A percentile compares a stretch with the other conserved stretches of the same genome.
Conservation (phyloP, 768 basidiomycete species). For the Boletus subcaerulescens region DNA sequence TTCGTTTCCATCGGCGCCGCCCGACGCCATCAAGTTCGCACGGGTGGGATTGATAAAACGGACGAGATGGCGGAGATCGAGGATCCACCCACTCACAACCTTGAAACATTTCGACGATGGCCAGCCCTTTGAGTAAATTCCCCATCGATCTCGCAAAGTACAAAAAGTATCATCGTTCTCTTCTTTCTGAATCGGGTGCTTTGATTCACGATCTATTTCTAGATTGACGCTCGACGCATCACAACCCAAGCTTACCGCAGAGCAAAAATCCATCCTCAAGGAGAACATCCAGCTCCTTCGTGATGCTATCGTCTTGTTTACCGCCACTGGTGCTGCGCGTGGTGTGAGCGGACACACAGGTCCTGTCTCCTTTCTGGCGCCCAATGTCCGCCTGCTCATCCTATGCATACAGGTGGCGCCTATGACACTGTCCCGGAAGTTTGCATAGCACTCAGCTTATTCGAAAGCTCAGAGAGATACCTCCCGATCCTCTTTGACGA, state of each 20-base stretch:
- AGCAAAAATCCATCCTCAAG: conserved; percentile 56
- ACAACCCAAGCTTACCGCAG: conserved; percentile 57
- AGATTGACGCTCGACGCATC: conserved; percentile 74
- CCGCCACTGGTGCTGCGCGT: conserved; percentile 79
- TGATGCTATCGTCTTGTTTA: conserved; percentile 84
- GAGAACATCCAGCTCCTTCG: conserved; percentile 78
- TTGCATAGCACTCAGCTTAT: conserved; percentile 70
- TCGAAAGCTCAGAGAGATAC: conserved; percentile 60
- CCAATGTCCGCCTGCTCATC: background rate
- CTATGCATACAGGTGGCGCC: conserved; percentile 47
- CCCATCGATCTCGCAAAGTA: conserved; percentile 77
- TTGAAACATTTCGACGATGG: conserved; percentile 30
- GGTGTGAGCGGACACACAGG: conserved; percentile 88
- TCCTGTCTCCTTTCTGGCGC: conserved; percentile 16
- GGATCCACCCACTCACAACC: background rate
- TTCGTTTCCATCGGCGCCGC: conserved; percentile 1
- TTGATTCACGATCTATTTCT: conserved; percentile 4
- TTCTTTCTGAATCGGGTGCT: background rate
- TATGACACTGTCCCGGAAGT: conserved; percentile 85
- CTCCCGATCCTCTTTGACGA: conserved; percentile 76
- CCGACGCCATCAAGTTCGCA: conserved; percentile 23
- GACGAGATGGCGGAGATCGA: background rate
- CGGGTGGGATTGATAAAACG: conserved; percentile 23
- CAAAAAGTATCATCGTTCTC: conserved; percentile 52
- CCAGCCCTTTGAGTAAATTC: conserved; percentile 47